Base-by-base conservation (phyloP, 2,329 filamentous ascomycete genomes). In the Lachnellula cervina region DNA sequence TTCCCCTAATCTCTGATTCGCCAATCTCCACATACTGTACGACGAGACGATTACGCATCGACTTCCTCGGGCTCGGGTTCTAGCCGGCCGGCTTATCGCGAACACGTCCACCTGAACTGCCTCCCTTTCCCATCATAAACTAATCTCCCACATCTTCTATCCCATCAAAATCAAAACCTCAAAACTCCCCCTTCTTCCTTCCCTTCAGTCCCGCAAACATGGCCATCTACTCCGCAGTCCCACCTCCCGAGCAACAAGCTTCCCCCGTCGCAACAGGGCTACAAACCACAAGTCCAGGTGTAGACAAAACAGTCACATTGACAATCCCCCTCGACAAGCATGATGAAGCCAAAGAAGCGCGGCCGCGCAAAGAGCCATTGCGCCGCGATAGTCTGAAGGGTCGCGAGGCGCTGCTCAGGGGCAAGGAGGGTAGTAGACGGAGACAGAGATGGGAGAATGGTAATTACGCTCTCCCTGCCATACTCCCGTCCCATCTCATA, bases 371-470 rank as follows among this genome's bases (percentile, higher is more conserved):
- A 35, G 66, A 69, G 34, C 59, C 64, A 1, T 37, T 49, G 49
- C 46, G 42, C 42, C 28, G 54, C 21, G 84, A 87, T 65, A 86
- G 81, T 64, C 65, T 82, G 66, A 84, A 83, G 67, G 73, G 64
- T 5, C 57, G 67, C 19, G 66, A 69, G 13, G 60, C 66, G 0
- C 28, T 96, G 51, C 77, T 94, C 34, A 95, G 91, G 75, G 93
- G 93, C 55, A 96, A 95, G 64, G 91, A 97, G 72, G 93, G 93
- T 35, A 93, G 84, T 65, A 82, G 93, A 37, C 86, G 93, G 66
- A 80, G 93, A 49, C 86, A 93, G 65, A 81, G 93, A 54, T 97
- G 92, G 91, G 94, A 99, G 77, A 99, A 97, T 72, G 89, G 90
- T 32, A 11, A 32, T 95, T 80, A 49, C 42, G 35, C 28, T 34